Conservation (phyloP, 1,284 basidiomycete genomes). For the Malassezia pachydermatis region DNA sequence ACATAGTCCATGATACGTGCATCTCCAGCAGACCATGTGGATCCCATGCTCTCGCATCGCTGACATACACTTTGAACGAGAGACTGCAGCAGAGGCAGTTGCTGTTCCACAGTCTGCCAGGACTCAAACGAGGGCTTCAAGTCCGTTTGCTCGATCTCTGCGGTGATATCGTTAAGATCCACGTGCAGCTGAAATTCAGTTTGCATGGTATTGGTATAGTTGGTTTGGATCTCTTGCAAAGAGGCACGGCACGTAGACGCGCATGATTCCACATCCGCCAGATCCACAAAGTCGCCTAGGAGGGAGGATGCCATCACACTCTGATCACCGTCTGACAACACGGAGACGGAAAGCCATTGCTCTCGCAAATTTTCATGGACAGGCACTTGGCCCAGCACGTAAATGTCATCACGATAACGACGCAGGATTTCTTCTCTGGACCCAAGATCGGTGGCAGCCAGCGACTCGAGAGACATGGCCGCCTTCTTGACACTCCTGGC, state of each 20-base stretch:
- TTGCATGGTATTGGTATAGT: conserved; percentile 21
- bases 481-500: conserved; percentile 31
- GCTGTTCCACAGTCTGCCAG: background rate
- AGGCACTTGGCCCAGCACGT: conserved; percentile 30
- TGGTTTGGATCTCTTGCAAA: conserved; percentile 23
- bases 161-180: conserved; percentile 24
- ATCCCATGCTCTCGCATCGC: no score
- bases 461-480: conserved; percentile 22
- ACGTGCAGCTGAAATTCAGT: conserved; percentile 24
- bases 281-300: conserved; percentile 38
- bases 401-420: conserved; percentile 34
- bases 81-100: background rate
- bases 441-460: conserved; percentile 27
- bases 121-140: conserved; percentile 30
- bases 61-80: background rate
- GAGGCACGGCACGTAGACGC: conserved; percentile 29
- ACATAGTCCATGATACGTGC: no score
- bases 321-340: background rate
- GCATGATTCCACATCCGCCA: conserved; percentile 31
- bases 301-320: conserved; percentile 14
- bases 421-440: conserved; percentile 36
- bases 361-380: conserved; percentile 30
- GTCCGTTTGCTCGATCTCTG: conserved; percentile 31
- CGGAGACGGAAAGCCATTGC: background rate
- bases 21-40: no score